Percentiles rank a stretch among this genome's conserved stretches.
Evolutionary conservation across 2,329 filamentous ascomycete genomes (phyloP).

Genomic region (Colletotrichum caudatum): DNA sequence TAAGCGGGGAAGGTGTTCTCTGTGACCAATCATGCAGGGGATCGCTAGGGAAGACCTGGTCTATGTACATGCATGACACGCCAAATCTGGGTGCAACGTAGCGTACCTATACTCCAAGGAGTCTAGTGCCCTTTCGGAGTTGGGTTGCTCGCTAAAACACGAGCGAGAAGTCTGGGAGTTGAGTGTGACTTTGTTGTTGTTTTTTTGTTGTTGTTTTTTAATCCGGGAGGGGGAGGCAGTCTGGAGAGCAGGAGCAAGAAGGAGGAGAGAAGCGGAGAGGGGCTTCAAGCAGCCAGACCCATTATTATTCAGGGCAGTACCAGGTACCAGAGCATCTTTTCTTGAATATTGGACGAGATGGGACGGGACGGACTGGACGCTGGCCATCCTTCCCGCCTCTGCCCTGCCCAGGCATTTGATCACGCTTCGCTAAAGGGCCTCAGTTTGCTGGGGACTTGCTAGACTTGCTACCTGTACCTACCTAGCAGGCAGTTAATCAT

Average conservation of each 20-base stretch:
- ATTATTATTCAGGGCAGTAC: background rate
- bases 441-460: slow-evolving; percentile 6
- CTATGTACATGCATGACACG: slow-evolving; percentile 36
- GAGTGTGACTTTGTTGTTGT: slow-evolving; percentile 19
- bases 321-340: background rate
- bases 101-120: slow-evolving; percentile 36
- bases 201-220: slow-evolving; percentile 17
- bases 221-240: background rate
- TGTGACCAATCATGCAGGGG: slow-evolving; percentile 31
- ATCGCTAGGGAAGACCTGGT: slow-evolving; percentile 4
- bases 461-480: background rate
- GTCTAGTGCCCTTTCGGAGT: slow-evolving; percentile 17
- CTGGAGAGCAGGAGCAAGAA: background rate
- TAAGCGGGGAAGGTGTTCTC: slow-evolving; percentile 37
- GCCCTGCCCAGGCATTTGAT: background rate
- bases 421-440: slow-evolving; percentile 10
- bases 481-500: background rate
- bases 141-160: slow-evolving; percentile 37
- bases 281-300: background rate
- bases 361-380: slow-evolving; percentile 14
- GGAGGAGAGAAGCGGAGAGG: background rate
- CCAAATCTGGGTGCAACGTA: slow-evolving; percentile 24
- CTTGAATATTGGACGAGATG: slow-evolving; percentile 4
- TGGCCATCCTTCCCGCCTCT: background rate
- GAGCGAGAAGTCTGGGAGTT: slow-evolving; percentile 37